Conservation (phyloP, 495 filamentous ascomycete genomes). For the Hypoxylon trugodes region DNA sequence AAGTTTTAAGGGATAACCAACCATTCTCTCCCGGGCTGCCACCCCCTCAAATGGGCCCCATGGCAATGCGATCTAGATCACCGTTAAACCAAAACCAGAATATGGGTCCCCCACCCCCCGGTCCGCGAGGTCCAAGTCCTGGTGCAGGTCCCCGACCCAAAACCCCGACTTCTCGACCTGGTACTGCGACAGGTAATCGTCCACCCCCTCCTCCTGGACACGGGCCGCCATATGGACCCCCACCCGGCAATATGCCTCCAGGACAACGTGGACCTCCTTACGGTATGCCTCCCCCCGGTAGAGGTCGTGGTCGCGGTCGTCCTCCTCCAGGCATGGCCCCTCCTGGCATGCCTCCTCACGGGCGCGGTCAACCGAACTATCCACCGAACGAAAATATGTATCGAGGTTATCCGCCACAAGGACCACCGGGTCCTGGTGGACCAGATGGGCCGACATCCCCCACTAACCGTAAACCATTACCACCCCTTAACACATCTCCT, state of each 20-base stretch:
- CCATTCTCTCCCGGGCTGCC: conserved; percentile 44
- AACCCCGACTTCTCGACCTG: conserved; percentile 42
- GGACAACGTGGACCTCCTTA: conserved; percentile 43
- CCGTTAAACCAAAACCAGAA: conserved; percentile 44
- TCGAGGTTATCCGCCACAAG: conserved; percentile 35
- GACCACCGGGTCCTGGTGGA: conserved; percentile 22
- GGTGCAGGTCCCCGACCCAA: conserved; percentile 29
- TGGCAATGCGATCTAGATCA: conserved; percentile 47
- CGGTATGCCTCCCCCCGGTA: conserved; percentile 42
- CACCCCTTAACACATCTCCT: conserved; percentile 47
- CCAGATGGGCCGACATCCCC: conserved; percentile 33
- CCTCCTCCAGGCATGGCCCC: conserved; percentile 48
- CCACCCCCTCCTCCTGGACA: conserved; percentile 34
- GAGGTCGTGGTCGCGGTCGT: conserved; percentile 46
- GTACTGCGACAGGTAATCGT: conserved; percentile 40
- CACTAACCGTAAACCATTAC: conserved; percentile 39
- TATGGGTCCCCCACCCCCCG: conserved; percentile 21
- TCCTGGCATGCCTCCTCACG: conserved; percentile 26
- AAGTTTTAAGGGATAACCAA: conserved; percentile 53
- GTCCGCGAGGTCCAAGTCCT: conserved; percentile 35
- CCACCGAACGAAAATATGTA: conserved; percentile 40
- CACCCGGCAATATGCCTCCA: conserved; percentile 28
- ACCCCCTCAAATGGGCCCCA: conserved; percentile 44
- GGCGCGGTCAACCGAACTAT: conserved; percentile 35
- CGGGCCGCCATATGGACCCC: conserved; percentile 39